Percentiles rank a stretch among this genome's conserved stretches.
These are phyloP conservation scores for Coemansia sp. DNA, from an alignment of 192 early-diverging fungal species.

Conservation along the genomic window DNA sequence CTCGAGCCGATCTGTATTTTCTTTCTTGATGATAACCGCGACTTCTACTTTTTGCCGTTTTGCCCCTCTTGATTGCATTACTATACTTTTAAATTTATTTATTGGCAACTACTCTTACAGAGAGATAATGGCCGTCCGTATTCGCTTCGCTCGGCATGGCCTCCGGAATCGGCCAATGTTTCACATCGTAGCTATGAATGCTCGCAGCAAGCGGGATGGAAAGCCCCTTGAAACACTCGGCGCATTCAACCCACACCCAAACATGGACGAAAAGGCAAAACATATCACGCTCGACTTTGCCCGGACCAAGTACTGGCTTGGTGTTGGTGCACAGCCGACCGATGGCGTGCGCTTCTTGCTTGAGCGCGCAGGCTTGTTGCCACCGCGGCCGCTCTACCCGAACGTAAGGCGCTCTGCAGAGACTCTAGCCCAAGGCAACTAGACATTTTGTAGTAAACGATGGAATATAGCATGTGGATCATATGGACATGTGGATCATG, in stretches of 20 bases:
- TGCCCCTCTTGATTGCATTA: not conserved
- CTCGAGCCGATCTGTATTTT: not conserved
- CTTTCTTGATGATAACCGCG: not conserved
- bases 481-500: not conserved
- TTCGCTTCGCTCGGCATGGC: conserved; percentile 93
- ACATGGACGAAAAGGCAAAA: conserved; percentile 69
- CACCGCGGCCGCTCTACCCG: conserved; percentile 45
- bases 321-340: conserved; percentile 94
- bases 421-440: not conserved
- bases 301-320: conserved; percentile 96
- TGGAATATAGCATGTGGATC: not conserved
- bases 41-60: not conserved
- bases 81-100: not conserved
- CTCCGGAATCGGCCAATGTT: conserved; percentile 85
- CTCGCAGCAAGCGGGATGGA: conserved; percentile 74
- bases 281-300: conserved; percentile 83
- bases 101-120: not conserved
- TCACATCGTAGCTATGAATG: conserved; percentile 92
- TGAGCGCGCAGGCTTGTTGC: conserved; percentile 54
- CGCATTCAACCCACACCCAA: conserved; percentile 87
- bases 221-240: conserved; percentile 92
- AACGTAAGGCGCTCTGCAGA: conserved; percentile 39
- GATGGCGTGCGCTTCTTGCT: conserved; percentile 87
- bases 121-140: conserved; percentile 68
- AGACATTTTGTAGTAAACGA: not conserved